Evolutionary conservation across 495 filamentous ascomycete species (phyloP).

Genomic region (Aspergillus ostianus): DNA sequence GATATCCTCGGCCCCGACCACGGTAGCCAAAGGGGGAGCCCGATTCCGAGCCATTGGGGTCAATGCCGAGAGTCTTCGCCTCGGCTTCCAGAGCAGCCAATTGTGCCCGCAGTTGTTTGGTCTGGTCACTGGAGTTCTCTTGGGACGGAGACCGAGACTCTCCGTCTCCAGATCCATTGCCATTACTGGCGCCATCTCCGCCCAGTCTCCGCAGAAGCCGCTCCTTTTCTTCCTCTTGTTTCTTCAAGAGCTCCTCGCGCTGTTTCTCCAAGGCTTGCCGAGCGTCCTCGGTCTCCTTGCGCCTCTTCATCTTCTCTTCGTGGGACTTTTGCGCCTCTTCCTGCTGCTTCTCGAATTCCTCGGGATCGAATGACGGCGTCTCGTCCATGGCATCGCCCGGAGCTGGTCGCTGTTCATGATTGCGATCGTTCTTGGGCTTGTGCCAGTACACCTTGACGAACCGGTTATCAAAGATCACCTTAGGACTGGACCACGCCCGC

Average conservation of each 20-base stretch:
- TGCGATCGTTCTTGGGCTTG: conserved; percentile 54
- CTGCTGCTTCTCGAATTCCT: conserved; percentile 74
- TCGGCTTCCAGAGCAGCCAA: conserved; percentile 82
- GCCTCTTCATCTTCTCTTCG: conserved; percentile 73
- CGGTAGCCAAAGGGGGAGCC: conserved; percentile 35
- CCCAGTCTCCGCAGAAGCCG: conserved; percentile 64
- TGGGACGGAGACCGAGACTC: conserved; percentile 35
- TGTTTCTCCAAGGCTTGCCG: conserved; percentile 72
- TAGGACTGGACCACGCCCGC: conserved; percentile 84
- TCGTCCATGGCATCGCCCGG: conserved; percentile 24
- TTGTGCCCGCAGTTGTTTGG: conserved; percentile 70
- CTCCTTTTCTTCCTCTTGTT: conserved; percentile 72
- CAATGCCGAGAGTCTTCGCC: conserved; percentile 75
- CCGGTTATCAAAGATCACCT: conserved; percentile 93
- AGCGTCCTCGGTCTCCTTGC: conserved; percentile 70
- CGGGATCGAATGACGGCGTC: conserved; percentile 66
- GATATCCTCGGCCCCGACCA: conserved; percentile 41
- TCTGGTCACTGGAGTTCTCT: conserved; percentile 54
- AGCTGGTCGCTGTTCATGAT: conserved; percentile 25
- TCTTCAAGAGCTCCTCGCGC: conserved; percentile 70
- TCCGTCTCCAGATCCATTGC: conserved; percentile 16
- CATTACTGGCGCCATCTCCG: conserved; percentile 39
- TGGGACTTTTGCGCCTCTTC: conserved; percentile 74
- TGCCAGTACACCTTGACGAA: conserved; percentile 99
- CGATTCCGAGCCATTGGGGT: conserved; percentile 46